Evolutionary conservation across 2,329 filamentous ascomycete genomes (phyloP), one percentile per base, ranked within the genome.

Genomic region (Zasmidium citrigriseum): DNA sequence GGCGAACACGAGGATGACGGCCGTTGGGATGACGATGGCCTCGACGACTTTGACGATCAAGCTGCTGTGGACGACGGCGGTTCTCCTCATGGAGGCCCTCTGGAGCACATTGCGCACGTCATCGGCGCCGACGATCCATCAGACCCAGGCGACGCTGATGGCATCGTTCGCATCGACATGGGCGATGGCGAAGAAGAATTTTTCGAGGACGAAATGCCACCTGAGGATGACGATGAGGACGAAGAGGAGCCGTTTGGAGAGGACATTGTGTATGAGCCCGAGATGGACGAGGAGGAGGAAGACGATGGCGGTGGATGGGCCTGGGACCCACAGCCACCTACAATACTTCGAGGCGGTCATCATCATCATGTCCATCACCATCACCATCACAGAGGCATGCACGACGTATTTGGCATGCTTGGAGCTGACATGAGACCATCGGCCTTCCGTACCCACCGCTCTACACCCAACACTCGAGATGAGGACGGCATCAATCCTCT

Each of bases 401-500:
- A 62, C 23, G 65, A 68, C n/a, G 65, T 71, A 59, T 59, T 71
- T 29, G 65, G 66, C 14, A 67, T 68, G 63, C 61, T 68, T 25
- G 58, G 58, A 20, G 60, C 57, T 23, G 65, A 64, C 47, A 34
- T 68, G 14, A 60, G 66, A 29, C 63, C 63, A 9, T 44, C 54
- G 14, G 46, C 34, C 22, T 59, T 58, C 52, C 53, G 63, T 25
- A 61, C 59, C 34, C 59, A 64, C 24, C 58, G 61, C 34, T 53
- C 81, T 83, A 59, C 60, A 2, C 62, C 62, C n/a, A 61, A 59
- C 52, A 44, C 59, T 57, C 81, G 81, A 24, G 82, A 83, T 29
- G 91, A 96, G 64, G 93, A 97, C 71, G 92, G 91, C 2, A 82
- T 87, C 21, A 97, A 98, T 70, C 93, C 93, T 46, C 81, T 98